Base-by-base conservation (phyloP, 2,329 filamentous ascomycete genomes). In the Acrocalymma vagum region DNA sequence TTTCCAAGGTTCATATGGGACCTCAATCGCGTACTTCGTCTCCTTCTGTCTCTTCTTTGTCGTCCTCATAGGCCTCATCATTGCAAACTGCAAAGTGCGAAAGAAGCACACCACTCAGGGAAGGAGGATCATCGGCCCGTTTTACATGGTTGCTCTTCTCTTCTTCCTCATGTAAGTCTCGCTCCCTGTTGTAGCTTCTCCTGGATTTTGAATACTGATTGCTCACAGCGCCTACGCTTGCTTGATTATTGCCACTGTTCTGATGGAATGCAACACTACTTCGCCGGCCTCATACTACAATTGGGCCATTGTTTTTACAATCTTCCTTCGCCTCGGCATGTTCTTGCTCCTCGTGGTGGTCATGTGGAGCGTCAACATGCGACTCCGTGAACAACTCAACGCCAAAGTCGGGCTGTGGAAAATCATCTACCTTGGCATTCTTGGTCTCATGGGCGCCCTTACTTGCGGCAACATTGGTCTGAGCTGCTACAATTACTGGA, bases 311-410 rank as follows among this genome's bases (percentile, higher is more conserved):
- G 48, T 55, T n/a, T 38, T 17, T 13, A 26, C 1, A 3, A 29
- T 67, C 2, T 62, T 67, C 28, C 42, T 38, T 31, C 7, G 16
- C n/a, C 14, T 69, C 7, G 46, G 31, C 26, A 27, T 41, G n/a
- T 61, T 45, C 38, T 28, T 56, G 37, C 35, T 68, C 2, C 51
- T 67, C 1, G 47, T 60, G 6, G 41, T 61, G 3, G 48, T 58
- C 5, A 31, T 63, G 20, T 63, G 45, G 33, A 34, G 30, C 7
- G 38, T 68, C 33, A 66, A 66, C 50, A 44, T 17, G 9, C 34
- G 55, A 41, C 54, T 69, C 2, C 51, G 51, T 24, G 23, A 53
- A 26, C 53, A 45, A 22, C 44, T 61, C 11, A 47, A 48, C 13
- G 43, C 50, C 28, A 32, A 24, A 3, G 29, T 41, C 3, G 32